A percentile compares a stretch with the other conserved stretches of the same genome.
Evolutionary conservation across 1,139 yeast species (phyloP).

Genomic region (Pichia sp.): DNA sequence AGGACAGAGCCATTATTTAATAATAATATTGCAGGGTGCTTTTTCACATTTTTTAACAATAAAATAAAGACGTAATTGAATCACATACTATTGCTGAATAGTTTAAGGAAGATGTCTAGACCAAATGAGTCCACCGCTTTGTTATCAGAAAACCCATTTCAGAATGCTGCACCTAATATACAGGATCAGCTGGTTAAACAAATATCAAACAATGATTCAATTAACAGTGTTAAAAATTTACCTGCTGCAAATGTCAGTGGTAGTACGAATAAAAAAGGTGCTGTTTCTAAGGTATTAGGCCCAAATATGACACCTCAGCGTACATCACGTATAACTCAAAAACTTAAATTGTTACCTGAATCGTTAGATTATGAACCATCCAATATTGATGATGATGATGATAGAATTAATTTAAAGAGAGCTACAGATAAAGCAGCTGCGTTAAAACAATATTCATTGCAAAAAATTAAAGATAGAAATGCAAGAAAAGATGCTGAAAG

Average conservation of each 20-base stretch:
- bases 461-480: conserved; percentile 78
- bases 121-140: conserved; percentile 30
- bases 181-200: neutral
- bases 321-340: conserved; percentile 82
- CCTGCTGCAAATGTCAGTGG: neutral
- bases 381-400: conserved; percentile 21
- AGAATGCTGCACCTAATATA: neutral
- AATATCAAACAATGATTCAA: too few relatives aligned
- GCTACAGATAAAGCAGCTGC: conserved; percentile 11
- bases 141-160: conserved; percentile 34
- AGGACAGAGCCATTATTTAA: too few relatives aligned
- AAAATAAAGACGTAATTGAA: neutral
- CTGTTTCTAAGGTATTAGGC: conserved; percentile 19
- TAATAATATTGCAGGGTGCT: too few relatives aligned
- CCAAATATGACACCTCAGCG: conserved; percentile 67
- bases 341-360: conserved; percentile 79
- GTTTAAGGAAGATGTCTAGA: neutral
- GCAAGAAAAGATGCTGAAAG: conserved; percentile 94
- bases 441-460: conserved; percentile 36
- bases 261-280: neutral
- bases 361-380: conserved; percentile 42
- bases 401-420: neutral
- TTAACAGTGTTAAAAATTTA: too few relatives aligned
- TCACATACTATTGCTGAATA: neutral
- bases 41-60: too few relatives aligned